A percentile compares a stretch with the other conserved stretches of the same genome.
Evolutionary conservation across 2,329 filamentous ascomycete species (phyloP).

Genomic region (Pseudocercospora ulei): DNA sequence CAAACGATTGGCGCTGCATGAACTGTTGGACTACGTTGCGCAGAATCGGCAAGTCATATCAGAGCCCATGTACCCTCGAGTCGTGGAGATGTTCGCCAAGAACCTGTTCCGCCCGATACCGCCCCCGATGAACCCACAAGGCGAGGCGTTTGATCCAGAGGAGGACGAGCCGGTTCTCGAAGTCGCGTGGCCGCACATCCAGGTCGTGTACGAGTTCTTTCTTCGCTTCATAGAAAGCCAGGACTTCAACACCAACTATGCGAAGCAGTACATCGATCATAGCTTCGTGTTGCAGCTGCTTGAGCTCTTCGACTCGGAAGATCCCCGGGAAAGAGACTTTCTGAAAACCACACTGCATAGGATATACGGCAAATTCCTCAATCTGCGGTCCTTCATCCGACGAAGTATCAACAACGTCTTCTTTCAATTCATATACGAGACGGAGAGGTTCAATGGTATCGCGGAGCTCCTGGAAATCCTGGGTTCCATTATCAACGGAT

Average conservation of each 20-base stretch:
- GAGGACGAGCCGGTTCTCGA: constrained; percentile 97
- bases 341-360: constrained; percentile 95
- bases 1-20: constrained; percentile 89
- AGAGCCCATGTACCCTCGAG: constrained; percentile 95
- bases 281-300: constrained; percentile 89
- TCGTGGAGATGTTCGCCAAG: constrained; percentile 99
- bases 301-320: constrained; percentile 97
- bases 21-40: constrained; percentile 93
- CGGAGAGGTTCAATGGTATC: constrained; percentile 95
- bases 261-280: constrained; percentile 97
- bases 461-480: constrained; percentile 93
- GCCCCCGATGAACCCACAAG: constrained; percentile 92
- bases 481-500: constrained; percentile 97
- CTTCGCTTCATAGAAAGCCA: constrained; percentile 97
- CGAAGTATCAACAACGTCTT: constrained; percentile 99
- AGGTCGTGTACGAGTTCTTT: constrained; percentile 99
- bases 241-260: constrained; percentile 99
- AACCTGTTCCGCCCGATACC: constrained; percentile 96
- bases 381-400: constrained; percentile 90
- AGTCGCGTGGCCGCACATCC: constrained; percentile 97
- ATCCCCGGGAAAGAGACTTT: constrained; percentile 91
- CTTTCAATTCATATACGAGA: constrained; percentile 99
- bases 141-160: constrained; percentile 95
- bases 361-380: constrained; percentile 98
- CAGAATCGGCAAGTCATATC: constrained; percentile 98